A percentile compares a stretch with the other conserved stretches of the same genome.
These are phyloP conservation scores for Thraustochytrium sp. DNA, from an alignment of 352 stramenopile species.

Conservation along the genomic window DNA sequence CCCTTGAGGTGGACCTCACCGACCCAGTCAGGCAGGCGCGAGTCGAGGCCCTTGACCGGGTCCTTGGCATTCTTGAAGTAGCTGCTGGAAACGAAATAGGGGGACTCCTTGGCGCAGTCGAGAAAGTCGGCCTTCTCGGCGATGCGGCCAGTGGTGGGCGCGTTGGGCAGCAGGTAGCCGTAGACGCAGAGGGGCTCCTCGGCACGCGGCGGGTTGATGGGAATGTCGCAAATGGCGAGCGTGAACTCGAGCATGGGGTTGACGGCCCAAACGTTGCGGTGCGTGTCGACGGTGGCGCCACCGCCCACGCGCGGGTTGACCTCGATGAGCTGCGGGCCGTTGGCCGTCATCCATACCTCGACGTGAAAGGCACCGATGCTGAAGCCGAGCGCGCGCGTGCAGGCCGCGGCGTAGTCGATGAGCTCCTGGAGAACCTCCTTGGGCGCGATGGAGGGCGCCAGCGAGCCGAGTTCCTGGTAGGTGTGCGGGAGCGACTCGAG, in stretches of 20 bases:
- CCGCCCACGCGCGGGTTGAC: conserved; percentile 46
- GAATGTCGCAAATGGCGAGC: conserved; percentile 41
- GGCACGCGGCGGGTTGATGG: conserved; percentile 35
- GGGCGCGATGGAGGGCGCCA: background rate
- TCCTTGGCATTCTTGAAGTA: conserved; percentile 22
- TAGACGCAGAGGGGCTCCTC: conserved; percentile 9
- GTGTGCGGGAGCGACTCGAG: background rate
- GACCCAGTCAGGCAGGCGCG: conserved; percentile 27
- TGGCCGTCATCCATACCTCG: conserved; percentile 22
- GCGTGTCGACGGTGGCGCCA: conserved; percentile 25
- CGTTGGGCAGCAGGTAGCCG: conserved; percentile 11
- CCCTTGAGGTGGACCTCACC: conserved; percentile 28
- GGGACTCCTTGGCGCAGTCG: background rate
- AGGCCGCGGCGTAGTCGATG: background rate
- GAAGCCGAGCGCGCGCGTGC: conserved; percentile 22
- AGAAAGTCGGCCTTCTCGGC: background rate
- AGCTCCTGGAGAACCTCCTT: background rate
- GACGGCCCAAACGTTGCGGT: conserved; percentile 24
- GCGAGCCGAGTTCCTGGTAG: conserved; percentile 31
- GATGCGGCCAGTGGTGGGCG: background rate
- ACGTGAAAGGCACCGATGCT: conserved; percentile 39
- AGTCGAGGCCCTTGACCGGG: background rate
- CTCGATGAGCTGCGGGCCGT: conserved; percentile 39
- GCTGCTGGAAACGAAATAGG: background rate
- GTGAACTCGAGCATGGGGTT: conserved; percentile 43